Evolutionary conservation across 1,139 yeast genomes (phyloP), one percentile per base, ranked within the genome.

Genomic region (Pichia sp.): DNA sequence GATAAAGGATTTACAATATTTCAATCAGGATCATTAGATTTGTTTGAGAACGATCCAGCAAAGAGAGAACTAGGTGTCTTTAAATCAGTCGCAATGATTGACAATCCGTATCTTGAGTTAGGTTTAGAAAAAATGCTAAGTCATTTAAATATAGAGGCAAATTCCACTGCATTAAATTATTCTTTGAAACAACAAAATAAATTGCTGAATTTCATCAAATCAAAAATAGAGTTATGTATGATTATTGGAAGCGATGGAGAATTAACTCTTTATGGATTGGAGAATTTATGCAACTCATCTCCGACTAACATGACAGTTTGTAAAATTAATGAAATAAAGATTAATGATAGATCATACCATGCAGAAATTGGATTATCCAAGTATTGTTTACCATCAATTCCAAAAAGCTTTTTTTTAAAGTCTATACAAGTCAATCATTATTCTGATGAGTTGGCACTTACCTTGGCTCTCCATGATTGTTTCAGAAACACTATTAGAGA

Each of bases 1-100:
- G 81, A 76, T 43, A 78, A 76, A 10, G 80, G 77, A 42, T 76
- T 76, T 51, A 78, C 76, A 49, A 73, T 84, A 8, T 80, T 75
- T 53, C 70, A 75, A 39, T 82, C 89, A 81, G 83, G 82, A 0
- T 65, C 74, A 2, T 56, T 83, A 18, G 75, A 79, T 54, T 60
- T 85, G 33, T 60, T 61, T 29, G 55, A 59, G 5, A 61, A 64
- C 3, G 41, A 51, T 6, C 44, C 56, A 43, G 47, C 39, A 39
- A 63, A 55, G 9, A 45, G 54, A 29, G 58, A 54, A 10, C 62
- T 63, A 45, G 42, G 43, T 9, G 40, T 51, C 3, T 43, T 52
- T n/a, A 68, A 71, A 38, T 75, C 73, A 47, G 73, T 78, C 3
- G 63, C 76, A 8, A 61, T 86, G 1, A 64, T 86, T 4, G 95